phyloP scores from a whole-genome alignment of 306 rosid species.

The Coriaria nepalensis region DNA sequence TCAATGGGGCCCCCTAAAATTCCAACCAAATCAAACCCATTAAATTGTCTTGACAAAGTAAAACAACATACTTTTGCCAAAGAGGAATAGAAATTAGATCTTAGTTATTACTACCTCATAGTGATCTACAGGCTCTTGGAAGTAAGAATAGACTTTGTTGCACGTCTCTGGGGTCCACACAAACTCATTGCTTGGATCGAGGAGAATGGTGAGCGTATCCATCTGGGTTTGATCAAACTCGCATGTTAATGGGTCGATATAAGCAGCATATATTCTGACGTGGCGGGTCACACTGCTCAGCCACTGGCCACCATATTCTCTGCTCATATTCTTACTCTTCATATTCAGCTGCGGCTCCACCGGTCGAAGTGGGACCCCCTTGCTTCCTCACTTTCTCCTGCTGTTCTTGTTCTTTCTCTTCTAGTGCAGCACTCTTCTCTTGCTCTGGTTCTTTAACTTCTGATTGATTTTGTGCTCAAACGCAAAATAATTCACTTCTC shows the following conservation, averaged over 20 bases:
- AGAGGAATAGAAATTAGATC: background rate
- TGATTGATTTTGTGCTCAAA: conserved; percentile 42
- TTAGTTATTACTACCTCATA: conserved; percentile 45
- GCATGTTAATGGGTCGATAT: conserved; percentile 63
- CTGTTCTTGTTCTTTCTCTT: conserved; percentile 18
- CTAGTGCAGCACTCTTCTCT: background rate
- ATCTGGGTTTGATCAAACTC: conserved; percentile 90
- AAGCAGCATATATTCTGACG: conserved; percentile 79
- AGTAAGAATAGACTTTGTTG: conserved; percentile 59
- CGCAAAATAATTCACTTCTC: conserved; percentile 17
- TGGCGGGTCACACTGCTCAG: conserved; percentile 52
- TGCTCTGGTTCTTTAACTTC: conserved; percentile 16
- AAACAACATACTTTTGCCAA: background rate
- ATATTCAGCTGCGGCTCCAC: conserved; percentile 67
- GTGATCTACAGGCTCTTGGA: conserved; percentile 93
- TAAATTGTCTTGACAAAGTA: conserved; percentile 8
- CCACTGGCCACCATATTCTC: conserved; percentile 94
- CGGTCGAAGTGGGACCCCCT: conserved; percentile 52
- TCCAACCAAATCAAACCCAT: background rate
- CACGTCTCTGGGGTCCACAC: conserved; percentile 72
- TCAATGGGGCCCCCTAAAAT: conserved; percentile 76
- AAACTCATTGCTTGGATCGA: conserved; percentile 85
- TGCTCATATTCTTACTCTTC: conserved; percentile 61
- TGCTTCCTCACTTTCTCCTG: conserved; percentile 23
- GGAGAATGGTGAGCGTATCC: conserved; percentile 79